These are phyloP conservation scores for Kwoniella europaea DNA, from an alignment of 768 basidiomycete species.

Conservation along the genomic window DNA sequence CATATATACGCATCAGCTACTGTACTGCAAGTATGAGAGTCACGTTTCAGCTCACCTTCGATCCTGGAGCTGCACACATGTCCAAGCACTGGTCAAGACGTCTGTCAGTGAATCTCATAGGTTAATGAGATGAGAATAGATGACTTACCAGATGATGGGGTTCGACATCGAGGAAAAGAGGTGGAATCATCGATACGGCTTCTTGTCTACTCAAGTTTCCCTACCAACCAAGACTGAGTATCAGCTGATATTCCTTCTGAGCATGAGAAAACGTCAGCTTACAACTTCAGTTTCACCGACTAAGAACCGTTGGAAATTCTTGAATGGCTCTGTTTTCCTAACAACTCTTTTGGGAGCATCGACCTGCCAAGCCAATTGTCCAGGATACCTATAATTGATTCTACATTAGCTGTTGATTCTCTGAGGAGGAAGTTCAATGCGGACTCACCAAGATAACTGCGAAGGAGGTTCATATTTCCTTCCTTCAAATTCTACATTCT, in stretches of 20 bases:
- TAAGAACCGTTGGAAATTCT: slow-evolving; percentile 91
- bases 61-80: slow-evolving; percentile 98
- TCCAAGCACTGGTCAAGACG: slow-evolving; percentile 65
- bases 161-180: slow-evolving; percentile 89
- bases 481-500: slow-evolving; percentile 75
- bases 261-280: slow-evolving; percentile 49
- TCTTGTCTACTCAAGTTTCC: slow-evolving; percentile 96
- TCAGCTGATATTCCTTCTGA: background rate
- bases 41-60: slow-evolving; percentile 67
- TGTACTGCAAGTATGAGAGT: background rate
- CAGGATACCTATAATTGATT: slow-evolving; percentile 76
- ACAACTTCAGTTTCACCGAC: slow-evolving; percentile 98
- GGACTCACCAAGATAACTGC: slow-evolving; percentile 78
- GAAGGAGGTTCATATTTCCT: slow-evolving; percentile 76
- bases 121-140: background rate
- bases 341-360: slow-evolving; percentile 86
- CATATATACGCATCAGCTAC: background rate
- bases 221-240: slow-evolving; percentile 59
- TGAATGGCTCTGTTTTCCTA: slow-evolving; percentile 85
- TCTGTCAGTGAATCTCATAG: slow-evolving; percentile 10
- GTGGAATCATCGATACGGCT: slow-evolving; percentile 99
- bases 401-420: background rate
- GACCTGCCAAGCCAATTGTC: slow-evolving; percentile 94
- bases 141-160: slow-evolving; percentile 73
- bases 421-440: background rate